Evolutionary conservation across 257 asterid genomes (phyloP), one percentile per base, ranked within the genome.

Genomic region (Datura wrightii): DNA sequence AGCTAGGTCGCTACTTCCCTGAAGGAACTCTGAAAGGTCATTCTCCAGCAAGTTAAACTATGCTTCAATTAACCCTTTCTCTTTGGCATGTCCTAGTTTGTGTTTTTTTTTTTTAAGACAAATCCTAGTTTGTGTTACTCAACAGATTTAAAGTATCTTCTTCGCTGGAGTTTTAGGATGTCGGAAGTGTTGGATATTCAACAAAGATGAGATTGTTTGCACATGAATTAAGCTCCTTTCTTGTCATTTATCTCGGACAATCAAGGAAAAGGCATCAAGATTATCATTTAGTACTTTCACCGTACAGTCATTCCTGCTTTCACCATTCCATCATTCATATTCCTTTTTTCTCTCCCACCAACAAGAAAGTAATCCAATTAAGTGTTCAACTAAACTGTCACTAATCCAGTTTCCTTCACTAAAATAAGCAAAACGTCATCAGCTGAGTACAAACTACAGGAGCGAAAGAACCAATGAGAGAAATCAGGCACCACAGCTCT

Each of bases 161-260:
- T 3, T 48, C 11, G 81, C 81, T 24, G 60, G 60, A 74, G 80
- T 10, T 74, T 72, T 48, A 74, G 60, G 81, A 74, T 24, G 81
- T 3, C 42, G n/a, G 3, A 48, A 48, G 80, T 48, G 60, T 48
- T 74, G 80, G 80, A 48, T 6, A 48, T n/a, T 48, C 60, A 14
- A 74, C 80, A 74, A 31, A 48, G 7, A 74, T 74, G 81, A 48
- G 41, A 52, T 2, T 19, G 24, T 24, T 7, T 74, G 81, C 81
- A 19, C 2, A 0, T 24, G 44, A 48, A 48, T 13, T 6, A 19
- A 74, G 81, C 60, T 74, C 60, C 37, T 74, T 1, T 74, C 59
- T 74, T 24, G 59, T 74, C 42, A 24, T 31, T 48, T 74, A 48
- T 72, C 58, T 74, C 42, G 16, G 58, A 48, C 44, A 71, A 10